phyloP scores from a whole-genome alignment of 2,329 filamentous ascomycete genomes.

The Xylariomycetidae sp. region DNA sequence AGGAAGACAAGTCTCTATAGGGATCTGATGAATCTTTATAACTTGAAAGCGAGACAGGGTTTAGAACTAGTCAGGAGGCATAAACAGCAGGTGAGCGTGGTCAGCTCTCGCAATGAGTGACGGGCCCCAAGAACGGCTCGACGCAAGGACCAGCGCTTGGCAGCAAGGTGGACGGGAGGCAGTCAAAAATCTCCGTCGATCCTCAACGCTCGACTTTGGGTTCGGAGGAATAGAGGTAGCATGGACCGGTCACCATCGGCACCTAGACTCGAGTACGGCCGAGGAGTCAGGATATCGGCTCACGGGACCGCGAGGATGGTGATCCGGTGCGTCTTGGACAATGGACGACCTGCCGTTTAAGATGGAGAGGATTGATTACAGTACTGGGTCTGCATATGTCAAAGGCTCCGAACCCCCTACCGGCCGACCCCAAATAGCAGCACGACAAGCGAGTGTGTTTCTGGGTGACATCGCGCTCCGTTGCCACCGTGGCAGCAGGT shows the following conservation, averaged over 20 bases:
- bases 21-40: slow-evolving; percentile 20
- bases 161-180: slow-evolving; percentile 7
- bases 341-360: slow-evolving; percentile 10
- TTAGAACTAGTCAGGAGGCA: slow-evolving; percentile 12
- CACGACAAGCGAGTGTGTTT: too few relatives aligned
- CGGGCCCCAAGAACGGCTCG: slow-evolving; percentile 1
- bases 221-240: slow-evolving; percentile 10
- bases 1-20: slow-evolving; percentile 6
- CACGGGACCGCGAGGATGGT: slow-evolving; percentile 3
- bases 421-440: too few relatives aligned
- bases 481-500: slow-evolving; percentile 1
- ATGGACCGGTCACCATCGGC: too few relatives aligned
- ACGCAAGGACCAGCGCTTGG: background rate
- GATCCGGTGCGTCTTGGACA: slow-evolving; percentile 9
- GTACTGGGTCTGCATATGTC: slow-evolving; percentile 8
- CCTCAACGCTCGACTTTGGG: slow-evolving; percentile 9
- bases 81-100: slow-evolving; percentile 11
- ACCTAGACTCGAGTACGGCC: slow-evolving; percentile 12
- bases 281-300: slow-evolving; percentile 9
- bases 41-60: slow-evolving; percentile 8
- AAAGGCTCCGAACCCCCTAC: too few relatives aligned
- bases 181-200: slow-evolving; percentile 8
- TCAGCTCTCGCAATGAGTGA: slow-evolving; percentile 7
- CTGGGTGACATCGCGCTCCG: slow-evolving; percentile 13
- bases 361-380: slow-evolving; percentile 6